Evolutionary conservation across 108 stramenopile species (phyloP), one percentile per base, ranked within the genome.

Genomic region (Fistulifera solaris): DNA sequence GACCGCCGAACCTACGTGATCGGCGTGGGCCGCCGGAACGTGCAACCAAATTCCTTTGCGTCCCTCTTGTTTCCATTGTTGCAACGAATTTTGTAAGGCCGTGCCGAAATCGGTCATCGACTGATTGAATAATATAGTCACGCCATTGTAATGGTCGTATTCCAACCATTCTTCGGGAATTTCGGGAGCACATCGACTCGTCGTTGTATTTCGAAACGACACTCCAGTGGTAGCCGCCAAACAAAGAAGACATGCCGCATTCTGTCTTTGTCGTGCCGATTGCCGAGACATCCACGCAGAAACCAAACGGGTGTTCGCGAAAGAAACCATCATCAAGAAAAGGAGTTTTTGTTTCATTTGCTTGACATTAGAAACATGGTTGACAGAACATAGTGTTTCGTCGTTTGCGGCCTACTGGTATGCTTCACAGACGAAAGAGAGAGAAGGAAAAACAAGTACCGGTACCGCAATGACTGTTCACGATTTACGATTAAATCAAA

Each of bases 31-130:
- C 15, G 69, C 17, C 13, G 68, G 78, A 24, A 75, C 66, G 46
- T 75, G 80, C 31, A 90, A 66, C 88, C 88, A 90, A 51, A 90
- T 82, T 5, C 88, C 88, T 41, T 75, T 67, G 0, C 71, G 60
- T 2, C 66, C 60, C 54, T 81, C 58, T 0, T 54, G 28, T 17
- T 60, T 67, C 87, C 85, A 87, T 21, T 53, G 23, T 18, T 57
- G 27, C 16, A 78, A 27, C 6, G 77, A 75, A 42, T 40, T 40
- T 16, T 15, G 53, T 43, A 75, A 35, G 58, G 62, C 27, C 27
- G 21, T 11, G 40, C 56, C 49, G 67, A 78, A 70, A 51, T 52
- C 21, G 22, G 27, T 23, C 17, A 65, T 27, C 40, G 40, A 18
- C 42, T 17, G 14, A 31, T 52, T 46, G 19, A 78, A 45, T 40